These are phyloP conservation scores for Oenanthe javanica DNA, from an alignment of 140 eudicot species.

Conservation along the genomic window DNA sequence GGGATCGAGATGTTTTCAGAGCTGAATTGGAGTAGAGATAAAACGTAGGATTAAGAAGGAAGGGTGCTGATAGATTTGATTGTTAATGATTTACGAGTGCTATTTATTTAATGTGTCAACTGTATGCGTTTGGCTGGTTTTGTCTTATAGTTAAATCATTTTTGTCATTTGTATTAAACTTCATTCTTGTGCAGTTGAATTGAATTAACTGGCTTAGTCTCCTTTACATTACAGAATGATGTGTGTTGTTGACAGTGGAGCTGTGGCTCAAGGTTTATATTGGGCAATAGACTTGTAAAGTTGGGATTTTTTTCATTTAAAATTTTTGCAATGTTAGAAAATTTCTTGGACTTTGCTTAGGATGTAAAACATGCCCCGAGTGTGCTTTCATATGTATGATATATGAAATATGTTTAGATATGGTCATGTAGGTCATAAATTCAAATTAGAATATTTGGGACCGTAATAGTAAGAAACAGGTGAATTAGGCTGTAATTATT, in stretches of 20 bases:
- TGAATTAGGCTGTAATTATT: background rate
- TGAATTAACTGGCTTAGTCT: background rate
- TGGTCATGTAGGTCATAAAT: background rate
- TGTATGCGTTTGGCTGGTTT: background rate
- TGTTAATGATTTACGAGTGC: background rate
- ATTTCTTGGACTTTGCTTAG: background rate
- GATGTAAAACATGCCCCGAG: background rate
- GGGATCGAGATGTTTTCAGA: background rate
- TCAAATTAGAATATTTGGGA: background rate
- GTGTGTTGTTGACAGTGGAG: background rate
- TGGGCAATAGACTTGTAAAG: background rate
- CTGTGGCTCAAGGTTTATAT: background rate
- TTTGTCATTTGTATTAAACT: background rate
- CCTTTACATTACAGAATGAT: background rate
- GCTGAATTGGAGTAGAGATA: background rate
- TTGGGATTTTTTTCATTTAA: background rate
- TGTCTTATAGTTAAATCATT: background rate
- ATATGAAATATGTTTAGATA: background rate
- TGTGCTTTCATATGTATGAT: background rate
- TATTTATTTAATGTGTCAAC: background rate
- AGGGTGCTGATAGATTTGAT: background rate
- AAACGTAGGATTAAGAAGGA: too few relatives aligned
- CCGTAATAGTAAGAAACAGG: background rate
- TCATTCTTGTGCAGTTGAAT: background rate
- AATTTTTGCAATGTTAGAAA: background rate